Percentiles rank a stretch among this genome's conserved stretches.
Evolutionary conservation across 2,329 filamentous ascomycete species (phyloP).

Genomic region (Hyphodiscus sp.): DNA sequence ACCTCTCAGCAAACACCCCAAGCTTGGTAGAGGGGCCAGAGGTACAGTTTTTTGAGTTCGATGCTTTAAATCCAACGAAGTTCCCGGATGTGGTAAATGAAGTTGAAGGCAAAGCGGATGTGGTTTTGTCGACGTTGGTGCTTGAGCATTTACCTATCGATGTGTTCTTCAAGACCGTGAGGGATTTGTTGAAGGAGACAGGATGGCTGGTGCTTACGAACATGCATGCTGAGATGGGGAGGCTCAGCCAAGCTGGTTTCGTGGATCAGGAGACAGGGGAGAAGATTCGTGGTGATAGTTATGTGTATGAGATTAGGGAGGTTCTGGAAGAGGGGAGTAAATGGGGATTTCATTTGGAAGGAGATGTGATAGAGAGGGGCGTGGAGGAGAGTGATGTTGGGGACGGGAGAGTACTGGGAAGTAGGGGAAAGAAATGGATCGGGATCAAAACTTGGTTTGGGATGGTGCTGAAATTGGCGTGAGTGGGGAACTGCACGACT

Average conservation of each 20-base stretch:
- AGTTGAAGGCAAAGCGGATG: slow-evolving; percentile 26
- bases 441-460: slow-evolving; percentile 49
- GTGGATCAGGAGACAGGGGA: slow-evolving; percentile 43
- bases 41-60: slow-evolving; percentile 19
- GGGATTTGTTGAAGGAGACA: slow-evolving; percentile 36
- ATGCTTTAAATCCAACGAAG: slow-evolving; percentile 20
- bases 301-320: slow-evolving; percentile 46
- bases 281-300: slow-evolving; percentile 56
- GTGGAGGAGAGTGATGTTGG: slow-evolving; percentile 38
- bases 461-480: slow-evolving; percentile 26
- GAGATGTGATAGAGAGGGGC: slow-evolving; percentile 36
- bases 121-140: slow-evolving; percentile 55
- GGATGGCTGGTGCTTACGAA: slow-evolving; percentile 53
- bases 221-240: slow-evolving; percentile 62
- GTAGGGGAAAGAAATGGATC: slow-evolving; percentile 58
- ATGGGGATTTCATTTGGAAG: slow-evolving; percentile 39
- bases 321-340: slow-evolving; percentile 42
- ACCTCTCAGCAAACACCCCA: neutral
- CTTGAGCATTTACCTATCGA: slow-evolving; percentile 54
- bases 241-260: slow-evolving; percentile 54
- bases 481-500: neutral
- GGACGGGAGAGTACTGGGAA: slow-evolving; percentile 43
- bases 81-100: slow-evolving; percentile 12
- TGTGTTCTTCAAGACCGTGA: slow-evolving; percentile 42
- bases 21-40: neutral